Base-by-base conservation (phyloP, 768 basidiomycete species). In the Naganishia vishniacii region DNA sequence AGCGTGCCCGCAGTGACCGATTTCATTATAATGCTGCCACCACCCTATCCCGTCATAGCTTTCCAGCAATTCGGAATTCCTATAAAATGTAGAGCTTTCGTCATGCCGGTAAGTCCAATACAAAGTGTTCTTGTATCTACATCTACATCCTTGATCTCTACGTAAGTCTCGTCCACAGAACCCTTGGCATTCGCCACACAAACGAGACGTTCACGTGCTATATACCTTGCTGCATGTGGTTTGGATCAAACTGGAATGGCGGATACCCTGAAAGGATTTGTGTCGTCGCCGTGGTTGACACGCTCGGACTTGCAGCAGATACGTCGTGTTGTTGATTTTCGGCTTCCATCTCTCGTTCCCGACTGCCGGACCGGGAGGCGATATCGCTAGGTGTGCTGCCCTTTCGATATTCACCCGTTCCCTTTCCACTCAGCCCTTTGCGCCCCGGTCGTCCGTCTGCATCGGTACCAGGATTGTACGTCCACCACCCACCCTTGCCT, bases 401-500 rank as follows among this genome's bases (percentile, higher is more conserved):
- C 45, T 67, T 67, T 11, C 65, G 65, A 47, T 67, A 67, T 47
- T 67, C 65, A 4, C 65, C 65, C 34, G 65, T 67, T 7, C 65
- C 65, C 20, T 60, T 61, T 9, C 65, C 65, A 25, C 47, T 47
- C 26, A 59, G 28, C 15, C 65, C 65, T 42, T 67, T 67, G 12
- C 65, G 65, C 25, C 65, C 65, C 5, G 61, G 61, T 29, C 65
- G 65, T 26, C 65, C 65, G 25, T 60, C 65, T 29, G 48, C 51
- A 41, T 62, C 65, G 8, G 61, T 56, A 15, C 58, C 51, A 7
- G 65, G 49, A n/a, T 45, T 51, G 41, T 67, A 67, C 0, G 65
- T 74, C 77, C 77, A 78, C 70, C 76, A 77, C 34, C 75, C 76
- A 37, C 77, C 77, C 66, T 78, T 78, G 12, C 77, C 75, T 23